Conservation (phyloP, 495 filamentous ascomycete genomes). For the Penicillium coprophilum region DNA sequence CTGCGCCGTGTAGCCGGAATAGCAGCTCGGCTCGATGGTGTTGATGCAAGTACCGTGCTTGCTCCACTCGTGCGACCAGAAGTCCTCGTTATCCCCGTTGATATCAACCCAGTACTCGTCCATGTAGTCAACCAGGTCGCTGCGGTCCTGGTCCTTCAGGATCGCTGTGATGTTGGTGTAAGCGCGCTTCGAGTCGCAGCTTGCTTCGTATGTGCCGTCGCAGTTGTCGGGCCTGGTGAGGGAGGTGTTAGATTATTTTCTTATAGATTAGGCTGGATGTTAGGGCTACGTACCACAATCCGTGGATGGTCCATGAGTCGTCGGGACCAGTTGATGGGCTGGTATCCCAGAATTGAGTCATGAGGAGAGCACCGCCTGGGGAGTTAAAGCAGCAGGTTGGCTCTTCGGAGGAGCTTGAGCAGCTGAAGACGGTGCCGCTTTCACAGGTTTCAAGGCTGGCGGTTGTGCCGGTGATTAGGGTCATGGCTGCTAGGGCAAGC, state of each 20-base stretch:
- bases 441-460: constrained; percentile 31
- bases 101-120: constrained; percentile 67
- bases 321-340: constrained; percentile 60
- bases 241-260: background rate
- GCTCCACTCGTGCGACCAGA: constrained; percentile 82
- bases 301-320: constrained; percentile 82
- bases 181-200: constrained; percentile 61
- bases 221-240: constrained; percentile 70
- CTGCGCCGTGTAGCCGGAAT: constrained; percentile 58
- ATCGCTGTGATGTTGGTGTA: constrained; percentile 68
- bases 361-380: constrained; percentile 69
- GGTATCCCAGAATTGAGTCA: constrained; percentile 83
- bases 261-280: background rate
- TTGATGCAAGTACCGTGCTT: constrained; percentile 70
- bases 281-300: constrained; percentile 56
- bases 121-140: constrained; percentile 66
- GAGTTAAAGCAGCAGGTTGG: constrained; percentile 74
- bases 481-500: constrained; percentile 31
- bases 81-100: constrained; percentile 57
- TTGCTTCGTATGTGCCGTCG: constrained; percentile 69
- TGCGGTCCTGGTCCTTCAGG: constrained; percentile 55
- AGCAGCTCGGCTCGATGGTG: constrained; percentile 70
- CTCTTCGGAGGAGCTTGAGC: constrained; percentile 37
- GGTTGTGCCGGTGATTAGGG: constrained; percentile 21
- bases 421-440: constrained; percentile 36